Evolutionary conservation across 257 asterid genomes (phyloP).

Genomic region (Paulownia fortunei): DNA sequence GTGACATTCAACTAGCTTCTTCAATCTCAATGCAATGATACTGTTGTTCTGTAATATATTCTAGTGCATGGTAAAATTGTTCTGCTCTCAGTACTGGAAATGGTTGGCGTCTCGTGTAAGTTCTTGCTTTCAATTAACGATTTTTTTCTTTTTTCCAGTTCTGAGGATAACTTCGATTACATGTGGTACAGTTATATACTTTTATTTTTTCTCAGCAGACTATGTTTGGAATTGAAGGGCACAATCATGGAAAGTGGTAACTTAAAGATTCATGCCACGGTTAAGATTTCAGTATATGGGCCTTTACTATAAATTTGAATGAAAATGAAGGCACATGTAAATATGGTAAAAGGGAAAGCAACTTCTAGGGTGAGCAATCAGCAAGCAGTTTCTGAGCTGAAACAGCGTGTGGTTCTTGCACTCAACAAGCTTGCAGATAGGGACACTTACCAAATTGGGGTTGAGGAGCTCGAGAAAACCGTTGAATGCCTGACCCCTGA

Average conservation of each 20-base stretch:
- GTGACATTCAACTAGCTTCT: too few species aligned
- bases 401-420: conserved; percentile 77
- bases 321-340: conserved; percentile 59
- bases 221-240: conserved; percentile 40
- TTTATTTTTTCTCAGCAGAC: too few species aligned
- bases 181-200: neutral
- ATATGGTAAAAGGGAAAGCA: conserved; percentile 68
- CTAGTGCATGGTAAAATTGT: too few species aligned
- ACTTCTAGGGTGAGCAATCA: conserved; percentile 59
- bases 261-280: conserved; percentile 20
- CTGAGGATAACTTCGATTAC: too few species aligned
- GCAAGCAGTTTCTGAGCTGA: conserved; percentile 79
- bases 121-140: conserved; percentile 13
- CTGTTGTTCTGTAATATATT: too few species aligned
- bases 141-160: neutral
- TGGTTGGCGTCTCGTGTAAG: conserved; percentile 24
- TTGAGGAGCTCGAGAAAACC: conserved; percentile 79
- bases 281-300: too few species aligned
- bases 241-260: conserved; percentile 27
- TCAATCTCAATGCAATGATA: conserved; percentile 52
- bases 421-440: conserved; percentile 90
- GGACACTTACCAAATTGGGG: conserved; percentile 86
- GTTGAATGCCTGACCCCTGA: conserved; percentile 74
- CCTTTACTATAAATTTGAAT: conserved; percentile 7
- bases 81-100: neutral